These are phyloP conservation scores for Leersia perrieri DNA, from an alignment of 176 grass and related monocot genomes.

Conservation along the genomic window DNA sequence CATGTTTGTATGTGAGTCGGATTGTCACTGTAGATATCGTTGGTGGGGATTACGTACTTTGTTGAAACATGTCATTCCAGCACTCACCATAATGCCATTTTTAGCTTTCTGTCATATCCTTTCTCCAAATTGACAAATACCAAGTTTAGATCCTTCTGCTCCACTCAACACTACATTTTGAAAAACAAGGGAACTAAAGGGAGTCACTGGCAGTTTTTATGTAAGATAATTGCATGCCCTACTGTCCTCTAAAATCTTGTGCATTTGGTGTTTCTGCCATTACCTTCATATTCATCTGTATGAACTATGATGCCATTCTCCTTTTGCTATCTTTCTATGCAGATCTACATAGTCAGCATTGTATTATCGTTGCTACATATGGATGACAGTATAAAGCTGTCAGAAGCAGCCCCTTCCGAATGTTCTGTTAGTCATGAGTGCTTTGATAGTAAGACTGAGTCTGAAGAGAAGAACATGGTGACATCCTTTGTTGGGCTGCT, in stretches of 20 bases:
- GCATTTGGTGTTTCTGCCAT: neutral
- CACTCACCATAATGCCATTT: neutral
- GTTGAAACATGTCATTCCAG: neutral
- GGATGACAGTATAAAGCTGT: slow-evolving; percentile 56
- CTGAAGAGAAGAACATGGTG: slow-evolving; percentile 56
- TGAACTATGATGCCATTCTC: too few relatives aligned
- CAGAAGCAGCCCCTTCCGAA: slow-evolving; percentile 31
- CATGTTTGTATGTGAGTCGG: neutral
- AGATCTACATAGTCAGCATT: slow-evolving; percentile 95
- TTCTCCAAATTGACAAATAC: neutral
- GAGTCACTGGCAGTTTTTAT: neutral
- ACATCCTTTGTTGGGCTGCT: slow-evolving; percentile 71
- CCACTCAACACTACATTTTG: neutral
- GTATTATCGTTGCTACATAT: slow-evolving; percentile 75
- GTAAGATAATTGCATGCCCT: neutral
- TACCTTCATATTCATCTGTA: neutral
- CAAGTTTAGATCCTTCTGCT: neutral
- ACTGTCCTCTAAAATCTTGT: neutral
- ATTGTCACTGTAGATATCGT: too few relatives aligned
- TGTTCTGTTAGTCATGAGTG: slow-evolving; percentile 32
- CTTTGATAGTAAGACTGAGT: slow-evolving; percentile 36
- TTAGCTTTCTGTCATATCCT: neutral
- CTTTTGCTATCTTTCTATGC: slow-evolving; percentile 24
- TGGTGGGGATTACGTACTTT: neutral
- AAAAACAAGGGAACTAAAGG: neutral